Evolutionary conservation across 805 yeast species (phyloP), one percentile per base, ranked within the genome.

Genomic region (Suhomyces vadensis): DNA sequence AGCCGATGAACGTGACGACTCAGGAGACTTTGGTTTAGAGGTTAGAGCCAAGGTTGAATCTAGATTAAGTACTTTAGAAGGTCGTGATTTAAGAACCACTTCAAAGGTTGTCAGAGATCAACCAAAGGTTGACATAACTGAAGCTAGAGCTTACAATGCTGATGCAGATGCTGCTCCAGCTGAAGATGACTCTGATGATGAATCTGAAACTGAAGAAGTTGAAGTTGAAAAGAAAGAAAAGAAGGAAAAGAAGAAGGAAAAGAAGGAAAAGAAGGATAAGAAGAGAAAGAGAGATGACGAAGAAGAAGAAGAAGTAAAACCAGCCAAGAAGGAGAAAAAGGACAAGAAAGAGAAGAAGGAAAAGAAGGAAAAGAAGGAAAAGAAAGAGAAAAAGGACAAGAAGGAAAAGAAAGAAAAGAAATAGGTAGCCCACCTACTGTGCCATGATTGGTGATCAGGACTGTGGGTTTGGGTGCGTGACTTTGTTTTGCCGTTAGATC

Each of bases 1-100:
- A 50, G 85, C 97, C 53, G 99, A 94, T 75, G 98, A 94, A 60
- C 83, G 97, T 71, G 95, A 89, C 57, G 98, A 94, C 62, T 81
- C 88, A 51, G 97, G 97, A 52, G 95, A 91, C 57, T 78, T 91
- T 60, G 99, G 99, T 62, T 76, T 88, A 56, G 85, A 83, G 55
- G 92, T 87, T 55, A 84, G 99, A 74, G 82, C 88, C 55, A 90
- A 89, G 78, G 92, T 94, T 58, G 99, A 94, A 74, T 79, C 88
- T 47, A 85, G 99, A 75, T 81, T 94, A 58, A 87, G 96, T 65
- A 87, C 91, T 48, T 77, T 94, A 56, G 99, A 94, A 74, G 99
- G 99, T 56, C 88, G 96, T 71, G 98, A 94, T 67, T 72, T 91
- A 64, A 85, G 96, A 75, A 85, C 96, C 33, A 83, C 95, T 37